phyloP scores from a whole-genome alignment of 176 grass and related monocot species.

The Phyllostachys edulis region DNA sequence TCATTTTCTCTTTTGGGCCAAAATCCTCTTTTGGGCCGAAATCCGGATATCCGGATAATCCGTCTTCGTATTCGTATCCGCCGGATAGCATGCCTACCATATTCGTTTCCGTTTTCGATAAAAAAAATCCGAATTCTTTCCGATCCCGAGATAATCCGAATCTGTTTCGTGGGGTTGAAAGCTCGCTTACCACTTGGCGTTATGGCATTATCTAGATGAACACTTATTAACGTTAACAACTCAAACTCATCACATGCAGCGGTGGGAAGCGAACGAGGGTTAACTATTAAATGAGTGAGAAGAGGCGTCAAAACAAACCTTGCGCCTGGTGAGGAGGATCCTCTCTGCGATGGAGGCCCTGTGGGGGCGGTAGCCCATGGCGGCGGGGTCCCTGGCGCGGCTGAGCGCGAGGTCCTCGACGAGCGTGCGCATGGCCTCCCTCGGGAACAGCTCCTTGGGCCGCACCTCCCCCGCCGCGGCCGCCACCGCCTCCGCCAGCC shows the following conservation, averaged over 20 bases:
- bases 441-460: slow-evolving; percentile 66
- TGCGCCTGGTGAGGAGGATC: slow-evolving; percentile 60
- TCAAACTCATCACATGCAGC: background rate
- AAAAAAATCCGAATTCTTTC: too few relatives aligned
- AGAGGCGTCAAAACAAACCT: slow-evolving; percentile 34
- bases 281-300: background rate
- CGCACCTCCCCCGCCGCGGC: slow-evolving; percentile 2
- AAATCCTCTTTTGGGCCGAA: too few relatives aligned
- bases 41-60: too few relatives aligned
- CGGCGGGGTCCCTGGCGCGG: slow-evolving; percentile 40
- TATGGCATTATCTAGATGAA: background rate
- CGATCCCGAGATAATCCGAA: too few relatives aligned
- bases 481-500: slow-evolving; percentile 28
- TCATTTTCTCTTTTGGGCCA: too few relatives aligned
- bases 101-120: too few relatives aligned
- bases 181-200: background rate
- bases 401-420: slow-evolving; percentile 75
- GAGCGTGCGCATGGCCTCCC: slow-evolving; percentile 56
- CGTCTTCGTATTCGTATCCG: too few relatives aligned
- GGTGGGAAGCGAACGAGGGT: background rate
- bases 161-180: background rate
- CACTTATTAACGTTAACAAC: background rate
- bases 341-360: slow-evolving; percentile 67
- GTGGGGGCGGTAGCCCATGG: slow-evolving; percentile 48
- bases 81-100: too few relatives aligned